phyloP scores from a whole-genome alignment of 1,284 basidiomycete species.

The Cryptococcus jaspeensis region DNA sequence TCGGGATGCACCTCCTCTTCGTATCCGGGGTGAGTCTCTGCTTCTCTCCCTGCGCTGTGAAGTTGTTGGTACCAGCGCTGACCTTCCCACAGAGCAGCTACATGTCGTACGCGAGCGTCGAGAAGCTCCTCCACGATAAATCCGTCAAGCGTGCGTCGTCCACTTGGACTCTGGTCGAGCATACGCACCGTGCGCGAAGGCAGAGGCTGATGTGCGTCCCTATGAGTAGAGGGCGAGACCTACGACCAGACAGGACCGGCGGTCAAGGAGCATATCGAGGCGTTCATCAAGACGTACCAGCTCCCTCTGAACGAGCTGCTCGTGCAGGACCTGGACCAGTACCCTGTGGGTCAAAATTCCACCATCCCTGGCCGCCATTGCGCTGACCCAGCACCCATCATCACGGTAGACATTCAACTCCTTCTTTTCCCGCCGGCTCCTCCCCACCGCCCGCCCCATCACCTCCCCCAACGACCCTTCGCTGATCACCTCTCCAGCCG shows the following conservation, averaged over 20 bases:
- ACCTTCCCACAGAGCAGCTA: conserved; percentile 55
- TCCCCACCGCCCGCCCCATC: conserved; percentile 65
- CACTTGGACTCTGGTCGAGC: not conserved
- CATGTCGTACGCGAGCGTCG: conserved; percentile 60
- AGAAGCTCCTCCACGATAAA: conserved; percentile 64
- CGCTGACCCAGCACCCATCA: not conserved
- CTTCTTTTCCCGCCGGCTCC: conserved; percentile 73
- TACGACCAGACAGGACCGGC: conserved; percentile 49
- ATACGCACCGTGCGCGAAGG: not conserved
- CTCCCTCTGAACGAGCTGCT: conserved; percentile 65
- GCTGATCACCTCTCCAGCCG: conserved; percentile 66
- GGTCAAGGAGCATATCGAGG: conserved; percentile 61
- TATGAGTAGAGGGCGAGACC: conserved; percentile 42
- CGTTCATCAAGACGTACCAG: conserved; percentile 71
- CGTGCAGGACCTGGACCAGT: conserved; percentile 62
- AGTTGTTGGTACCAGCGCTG: no score
- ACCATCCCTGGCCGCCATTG: not conserved
- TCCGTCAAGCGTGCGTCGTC: conserved; percentile 59
- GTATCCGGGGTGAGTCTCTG: conserved; percentile 42
- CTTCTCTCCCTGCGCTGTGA: not conserved
- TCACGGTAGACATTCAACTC: conserved; percentile 67
- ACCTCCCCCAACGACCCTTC: conserved; percentile 59
- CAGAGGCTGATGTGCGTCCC: not conserved
- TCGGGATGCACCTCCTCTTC: conserved; percentile 78
- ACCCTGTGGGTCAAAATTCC: conserved; percentile 48